Base-by-base conservation (phyloP, 352 stramenopile genomes). In the Phytophthora pistaciae region DNA sequence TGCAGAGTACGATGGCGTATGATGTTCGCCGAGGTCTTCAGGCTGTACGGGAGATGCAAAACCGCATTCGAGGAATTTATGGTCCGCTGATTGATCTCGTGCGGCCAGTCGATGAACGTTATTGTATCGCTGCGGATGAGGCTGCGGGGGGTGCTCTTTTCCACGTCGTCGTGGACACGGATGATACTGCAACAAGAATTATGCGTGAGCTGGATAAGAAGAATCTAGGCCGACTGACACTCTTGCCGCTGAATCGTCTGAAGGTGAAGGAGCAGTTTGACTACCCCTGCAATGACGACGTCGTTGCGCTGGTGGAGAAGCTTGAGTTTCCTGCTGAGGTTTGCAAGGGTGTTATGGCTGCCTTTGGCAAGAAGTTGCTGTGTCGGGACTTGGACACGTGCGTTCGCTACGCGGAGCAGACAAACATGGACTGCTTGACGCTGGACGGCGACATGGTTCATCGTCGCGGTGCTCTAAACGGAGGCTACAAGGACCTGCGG, bases 121-220 rank as follows among this genome's bases (percentile, higher is more conserved):
- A 99, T 72, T 96, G 93, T 60, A 98, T 92, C 14, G 97, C 96
- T 29, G 85, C 98, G 1, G 98, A 99, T 74, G 96, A 99, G 60
- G 97, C 98, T 42, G 98, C 97, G 5, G 96, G 98, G 9, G 97
- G 96, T 36, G 87, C 91, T 48, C 89, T 99, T 23, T 99, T 99
- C 79, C 97, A 99, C 74, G 96, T 99, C 16, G 97, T 99, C 56
- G 98, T 99, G 21, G 97, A 99, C 78, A 98, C 92, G 3, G 98
- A 99, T 72, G 96, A 97, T 53, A 99, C 97, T 16, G 98, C 98
- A 3, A 88, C 97, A 13, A 70, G 84, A 33, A 91, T 99, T 53
- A 99, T 99, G 92, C 84, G 88, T 56, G 89, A 98, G 25, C 82
- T 99, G 27, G 97, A 99, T 71, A 85, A 91, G 62, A 91, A 98